Evolutionary conservation across 768 basidiomycete genomes (phyloP), one percentile per base, ranked within the genome.

Genomic region (Mrakia gelida): DNA sequence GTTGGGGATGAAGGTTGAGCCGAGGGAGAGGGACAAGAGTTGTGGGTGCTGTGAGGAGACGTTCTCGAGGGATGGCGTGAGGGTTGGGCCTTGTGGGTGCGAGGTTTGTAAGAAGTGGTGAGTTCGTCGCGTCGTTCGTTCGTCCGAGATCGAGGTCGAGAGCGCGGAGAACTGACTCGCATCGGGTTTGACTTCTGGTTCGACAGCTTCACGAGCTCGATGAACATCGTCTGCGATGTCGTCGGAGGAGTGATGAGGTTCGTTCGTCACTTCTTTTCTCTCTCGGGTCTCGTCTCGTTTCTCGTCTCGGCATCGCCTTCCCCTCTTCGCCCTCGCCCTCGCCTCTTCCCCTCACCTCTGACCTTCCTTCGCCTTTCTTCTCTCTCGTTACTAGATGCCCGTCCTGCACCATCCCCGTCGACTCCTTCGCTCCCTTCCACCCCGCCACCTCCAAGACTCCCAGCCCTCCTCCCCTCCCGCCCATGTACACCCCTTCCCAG

Each of bases 141-240:
- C 15, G 3, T 6, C 56, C 15, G 16, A n/a, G 32, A 34, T 34
- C 8, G 28, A 62, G 18, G 7, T 61, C n/a, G 62, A 26, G 23
- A 15, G 26, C 1, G 21, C 21, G 2, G 5, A 13, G 6, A 38
- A 30, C 21, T 28, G 10, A 43, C 23, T 67, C 59, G 65, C 59
- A 10, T 6, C 59, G 30, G 26, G 26, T 7, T 21, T 21, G n/a
- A 11, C 32, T 23, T 7, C 72, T 38, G 56, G 3, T 34, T 49
- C 21, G n/a, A 32, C 73, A 74, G 77, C 63, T 78, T 78, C 52
- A 78, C 77, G 38, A 78, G 72, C 63, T 72, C 71, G 6, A 74
- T 78, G 72, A 78, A 78, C 67, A 52, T 78, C 68, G 77, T 78
- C 30, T 78, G 77, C 59, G 77, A 78, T 28, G 65, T 78, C 10